Evolutionary conservation across 2,329 filamentous ascomycete species (phyloP).

Genomic region (Alternaria angustiovoidea): DNA sequence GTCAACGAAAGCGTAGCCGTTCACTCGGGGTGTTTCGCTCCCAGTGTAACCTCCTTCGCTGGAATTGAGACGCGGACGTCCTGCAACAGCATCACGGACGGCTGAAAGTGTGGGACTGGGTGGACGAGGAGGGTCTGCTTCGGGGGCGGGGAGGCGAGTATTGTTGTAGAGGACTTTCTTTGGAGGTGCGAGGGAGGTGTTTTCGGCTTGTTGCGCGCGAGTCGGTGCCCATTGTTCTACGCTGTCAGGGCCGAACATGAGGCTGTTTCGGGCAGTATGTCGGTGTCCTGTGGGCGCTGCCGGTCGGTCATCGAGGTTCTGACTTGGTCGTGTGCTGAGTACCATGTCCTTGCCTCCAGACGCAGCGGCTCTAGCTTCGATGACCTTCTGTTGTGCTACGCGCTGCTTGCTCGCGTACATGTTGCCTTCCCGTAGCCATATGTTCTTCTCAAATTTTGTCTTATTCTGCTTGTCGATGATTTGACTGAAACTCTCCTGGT

Average conservation of each 20-base stretch:
- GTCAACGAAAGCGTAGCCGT: constrained; percentile 94
- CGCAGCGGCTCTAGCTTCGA: constrained; percentile 65
- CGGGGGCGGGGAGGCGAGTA: constrained; percentile 71
- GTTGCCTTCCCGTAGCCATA: constrained; percentile 89
- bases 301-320: constrained; percentile 73
- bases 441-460: constrained; percentile 82
- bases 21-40: constrained; percentile 85
- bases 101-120: constrained; percentile 85
- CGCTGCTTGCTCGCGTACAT: constrained; percentile 74
- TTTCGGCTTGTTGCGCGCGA: constrained; percentile 72
- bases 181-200: constrained; percentile 75
- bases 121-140: constrained; percentile 56
- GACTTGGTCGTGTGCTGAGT: constrained; percentile 65
- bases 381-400: constrained; percentile 74
- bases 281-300: constrained; percentile 80
- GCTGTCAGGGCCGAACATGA: constrained; percentile 85
- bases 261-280: constrained; percentile 73
- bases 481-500: constrained; percentile 96
- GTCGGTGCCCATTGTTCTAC: constrained; percentile 66
- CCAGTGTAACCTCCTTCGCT: constrained; percentile 70
- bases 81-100: constrained; percentile 81
- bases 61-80: constrained; percentile 68
- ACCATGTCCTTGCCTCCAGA: constrained; percentile 29
- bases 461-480: constrained; percentile 90
- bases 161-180: constrained; percentile 82